Evolutionary conservation across 495 filamentous ascomycete genomes (phyloP), one percentile per base, ranked within the genome.

Genomic region (Penicillium antarcticum): DNA sequence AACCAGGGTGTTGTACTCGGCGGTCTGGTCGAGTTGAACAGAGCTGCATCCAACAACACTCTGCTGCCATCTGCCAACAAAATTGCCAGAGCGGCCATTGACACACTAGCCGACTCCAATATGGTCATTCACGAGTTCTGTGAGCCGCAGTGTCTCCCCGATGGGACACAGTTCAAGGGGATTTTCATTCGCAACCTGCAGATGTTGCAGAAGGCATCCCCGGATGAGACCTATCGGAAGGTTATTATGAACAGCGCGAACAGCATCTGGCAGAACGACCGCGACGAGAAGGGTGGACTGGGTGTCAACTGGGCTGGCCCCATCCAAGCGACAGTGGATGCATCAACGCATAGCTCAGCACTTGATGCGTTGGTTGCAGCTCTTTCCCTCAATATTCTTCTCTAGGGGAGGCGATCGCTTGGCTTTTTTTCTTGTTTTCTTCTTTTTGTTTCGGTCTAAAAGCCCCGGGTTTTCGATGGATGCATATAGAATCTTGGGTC

Each of bases 1-100:
- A 92, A 91, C 70, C 88, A 92, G 67, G 88, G 87, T 33, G 86
- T 90, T 23, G 73, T 91, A 32, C 75, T 91, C 11, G 87, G 87
- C 12, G 88, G 77, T 0, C 75, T 91, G 1, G 81, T 86, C 38
- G 87, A 91, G 66, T 72, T 91, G 42, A 66, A 75, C 62, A 70
- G 65, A 49, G 84, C 82, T 1, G 74, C 75, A 1, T 72, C 75
- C 0, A 76, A 87, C 56, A 12, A 51, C 11, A 68, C 73, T n/a
- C 76, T 79, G 19, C 67, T 90, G 10, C 55, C 58, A 17, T 65
- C 75, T 1, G 88, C 88, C n/a, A 68, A 72, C 23, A 61, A 56
- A 23, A 88, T 91, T 45, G 88, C 86, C n/a, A 72, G 72, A 16
- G 85, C 82, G 3, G 83, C 84, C 6, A 80, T 91, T 42, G 61